A percentile compares a stretch with the other conserved stretches of the same genome.
Conservation (phyloP, 2,329 filamentous ascomycete genomes). For the Sclerotinia spermophila region DNA sequence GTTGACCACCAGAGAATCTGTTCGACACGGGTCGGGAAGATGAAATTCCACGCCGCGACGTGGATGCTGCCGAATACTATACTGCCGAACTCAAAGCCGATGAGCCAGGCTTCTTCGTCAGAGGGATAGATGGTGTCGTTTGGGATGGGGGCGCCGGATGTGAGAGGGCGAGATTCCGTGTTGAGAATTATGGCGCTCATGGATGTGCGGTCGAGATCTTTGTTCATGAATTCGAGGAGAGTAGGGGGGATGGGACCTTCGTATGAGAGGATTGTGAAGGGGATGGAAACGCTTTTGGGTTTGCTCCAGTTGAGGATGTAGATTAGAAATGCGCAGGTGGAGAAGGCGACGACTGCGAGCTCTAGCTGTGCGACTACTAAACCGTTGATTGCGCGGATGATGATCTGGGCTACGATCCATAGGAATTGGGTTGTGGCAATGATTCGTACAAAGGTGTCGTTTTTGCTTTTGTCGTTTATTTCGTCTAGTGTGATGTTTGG, state of each 20-base stretch:
- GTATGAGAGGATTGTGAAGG: conserved; percentile 1
- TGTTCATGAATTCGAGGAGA: background rate
- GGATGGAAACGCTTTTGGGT: conserved; percentile 1
- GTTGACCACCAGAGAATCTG: conserved; percentile 19
- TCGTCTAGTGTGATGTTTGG: conserved; percentile 46
- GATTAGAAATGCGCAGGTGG: conserved; percentile 19
- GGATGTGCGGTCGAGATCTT: conserved; percentile 2
- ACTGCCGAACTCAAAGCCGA: conserved; percentile 8
- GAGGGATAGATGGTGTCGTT: conserved; percentile 7
- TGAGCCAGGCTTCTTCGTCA: conserved; percentile 10
- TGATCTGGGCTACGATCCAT: conserved; percentile 17
- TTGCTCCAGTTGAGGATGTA: conserved; percentile 19
- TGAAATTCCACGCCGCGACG: conserved; percentile 24
- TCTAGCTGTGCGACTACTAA: conserved; percentile 6
- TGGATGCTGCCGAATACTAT: conserved; percentile 24
- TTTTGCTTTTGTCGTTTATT: conserved; percentile 44
- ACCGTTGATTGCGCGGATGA: background rate
- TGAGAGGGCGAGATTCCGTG: background rate
- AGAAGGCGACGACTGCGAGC: conserved; percentile 6
- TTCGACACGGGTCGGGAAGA: conserved; percentile 22
- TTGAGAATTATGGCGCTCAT: background rate
- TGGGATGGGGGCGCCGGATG: background rate
- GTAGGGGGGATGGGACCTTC: background rate
- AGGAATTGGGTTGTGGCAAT: conserved; percentile 20
- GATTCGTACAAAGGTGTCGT: conserved; percentile 24